Conservation (phyloP, 2,329 filamentous ascomycete genomes). For the Verticillium isaacii region DNA sequence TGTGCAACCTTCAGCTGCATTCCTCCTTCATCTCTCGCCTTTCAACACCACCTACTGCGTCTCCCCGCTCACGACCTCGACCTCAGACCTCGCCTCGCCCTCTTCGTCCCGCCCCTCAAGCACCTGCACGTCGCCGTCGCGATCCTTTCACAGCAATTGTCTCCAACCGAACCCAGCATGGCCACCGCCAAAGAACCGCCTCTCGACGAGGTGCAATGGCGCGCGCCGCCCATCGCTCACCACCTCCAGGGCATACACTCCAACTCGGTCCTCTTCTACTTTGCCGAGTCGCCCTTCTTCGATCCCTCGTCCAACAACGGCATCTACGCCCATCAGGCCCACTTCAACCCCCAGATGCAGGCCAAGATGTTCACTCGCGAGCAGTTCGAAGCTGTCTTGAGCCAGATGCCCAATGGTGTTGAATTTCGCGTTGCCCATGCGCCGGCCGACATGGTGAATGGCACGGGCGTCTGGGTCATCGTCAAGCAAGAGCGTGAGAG, state of each 20-base stretch:
- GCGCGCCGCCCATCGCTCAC: conserved; percentile 42
- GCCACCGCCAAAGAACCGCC: conserved; percentile 43
- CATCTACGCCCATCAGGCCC: conserved; percentile 56
- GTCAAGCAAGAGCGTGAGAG: conserved; percentile 63
- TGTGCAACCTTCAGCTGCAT: too few relatives aligned
- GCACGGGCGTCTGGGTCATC: conserved; percentile 67
- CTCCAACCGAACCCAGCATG: conserved; percentile 25
- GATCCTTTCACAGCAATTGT: not conserved
- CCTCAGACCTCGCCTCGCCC: not conserved
- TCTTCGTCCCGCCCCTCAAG: not conserved
- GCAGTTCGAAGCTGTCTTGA: conserved; percentile 57
- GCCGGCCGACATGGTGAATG: conserved; percentile 57
- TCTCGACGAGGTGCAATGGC: conserved; percentile 66
- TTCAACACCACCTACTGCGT: not conserved
- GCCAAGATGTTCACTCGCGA: conserved; percentile 56
- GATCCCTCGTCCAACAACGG: conserved; percentile 65
- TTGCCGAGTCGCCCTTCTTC: conserved; percentile 63
- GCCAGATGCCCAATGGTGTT: conserved; percentile 56
- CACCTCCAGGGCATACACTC: conserved; percentile 56
- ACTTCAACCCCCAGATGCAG: conserved; percentile 55
- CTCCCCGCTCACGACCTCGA: not conserved
- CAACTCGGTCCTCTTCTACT: conserved; percentile 64
- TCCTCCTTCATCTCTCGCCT: not conserved
- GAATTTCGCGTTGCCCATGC: conserved; percentile 64
- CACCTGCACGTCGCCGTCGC: not conserved